These are phyloP conservation scores for Fusarium sp. DNA, from an alignment of 2,329 filamentous ascomycete species.

Conservation along the genomic window DNA sequence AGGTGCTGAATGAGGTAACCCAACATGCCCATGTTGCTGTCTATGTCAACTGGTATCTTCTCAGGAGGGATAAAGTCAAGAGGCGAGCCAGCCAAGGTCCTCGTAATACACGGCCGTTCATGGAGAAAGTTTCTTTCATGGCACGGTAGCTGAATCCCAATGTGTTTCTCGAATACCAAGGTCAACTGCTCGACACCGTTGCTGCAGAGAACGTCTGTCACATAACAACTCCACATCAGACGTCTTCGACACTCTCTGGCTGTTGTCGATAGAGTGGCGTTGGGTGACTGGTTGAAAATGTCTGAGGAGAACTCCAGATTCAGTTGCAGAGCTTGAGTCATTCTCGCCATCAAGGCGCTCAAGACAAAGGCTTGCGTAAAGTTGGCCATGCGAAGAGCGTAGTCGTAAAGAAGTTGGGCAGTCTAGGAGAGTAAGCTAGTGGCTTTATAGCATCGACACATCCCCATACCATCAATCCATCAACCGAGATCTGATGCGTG, in stretches of 20 bases:
- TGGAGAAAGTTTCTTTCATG: conserved; percentile 19
- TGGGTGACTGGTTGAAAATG: conserved; percentile 1
- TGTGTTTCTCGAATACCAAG: conserved; percentile 27
- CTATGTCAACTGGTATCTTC: conserved; percentile 5
- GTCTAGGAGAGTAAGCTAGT: conserved; percentile 9
- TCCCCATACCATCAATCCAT: conserved; percentile 28
- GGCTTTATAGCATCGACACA: no score
- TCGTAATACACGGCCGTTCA: conserved; percentile 19
- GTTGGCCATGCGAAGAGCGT: conserved; percentile 32
- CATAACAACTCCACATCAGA: conserved; percentile 38
- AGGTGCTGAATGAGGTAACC: conserved; percentile 24
- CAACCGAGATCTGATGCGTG: conserved; percentile 21
- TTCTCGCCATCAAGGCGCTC: conserved; percentile 24
- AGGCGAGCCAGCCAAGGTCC: conserved; percentile 6
- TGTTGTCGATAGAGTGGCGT: conserved; percentile 1
- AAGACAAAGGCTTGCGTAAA: conserved; percentile 36
- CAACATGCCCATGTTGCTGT: conserved; percentile 26
- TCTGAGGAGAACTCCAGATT: conserved; percentile 32
- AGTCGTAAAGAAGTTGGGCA: conserved; percentile 31
- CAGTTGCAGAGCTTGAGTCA: conserved; percentile 34
- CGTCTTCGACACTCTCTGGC: conserved; percentile 26
- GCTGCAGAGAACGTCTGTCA: conserved; percentile 27
- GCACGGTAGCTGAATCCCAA: conserved; percentile 32
- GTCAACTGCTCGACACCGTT: conserved; percentile 34
- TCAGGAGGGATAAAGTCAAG: conserved; percentile 10